Percentiles rank a stretch among this genome's conserved stretches.
Conservation (phyloP, 75 land plant genomes). For the Cunninghamia lanceolata region DNA sequence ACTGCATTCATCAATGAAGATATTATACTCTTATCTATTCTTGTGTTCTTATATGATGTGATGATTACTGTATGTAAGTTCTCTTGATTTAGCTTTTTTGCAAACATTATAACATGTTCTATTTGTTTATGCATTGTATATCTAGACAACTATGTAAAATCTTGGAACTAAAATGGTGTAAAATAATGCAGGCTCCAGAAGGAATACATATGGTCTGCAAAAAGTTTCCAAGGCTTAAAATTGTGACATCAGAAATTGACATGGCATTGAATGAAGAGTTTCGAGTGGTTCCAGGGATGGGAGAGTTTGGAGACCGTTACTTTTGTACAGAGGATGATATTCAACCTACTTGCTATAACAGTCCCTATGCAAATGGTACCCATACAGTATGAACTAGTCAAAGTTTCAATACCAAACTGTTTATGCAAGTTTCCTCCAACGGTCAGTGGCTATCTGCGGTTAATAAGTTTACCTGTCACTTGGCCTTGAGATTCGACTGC, state of each 20-base stretch:
- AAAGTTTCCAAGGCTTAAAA: conserved; percentile 66
- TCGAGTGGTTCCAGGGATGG: conserved; percentile 80
- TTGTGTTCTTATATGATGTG: background rate
- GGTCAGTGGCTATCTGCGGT: background rate
- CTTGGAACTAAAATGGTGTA: background rate
- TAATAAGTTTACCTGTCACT: background rate
- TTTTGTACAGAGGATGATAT: conserved; percentile 44
- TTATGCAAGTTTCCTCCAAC: background rate
- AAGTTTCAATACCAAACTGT: background rate
- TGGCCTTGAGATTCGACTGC: background rate
- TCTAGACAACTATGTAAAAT: background rate
- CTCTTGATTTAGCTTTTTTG: background rate
- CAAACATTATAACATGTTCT: background rate
- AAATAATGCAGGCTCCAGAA: conserved; percentile 67
- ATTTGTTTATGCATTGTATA: background rate
- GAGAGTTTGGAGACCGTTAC: conserved; percentile 50
- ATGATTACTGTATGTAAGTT: background rate
- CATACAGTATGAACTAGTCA: background rate
- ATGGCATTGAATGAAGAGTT: conserved; percentile 46
- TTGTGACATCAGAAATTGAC: conserved; percentile 93
- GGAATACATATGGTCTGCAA: conserved; percentile 79
- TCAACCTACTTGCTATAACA: background rate
- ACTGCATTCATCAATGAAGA: too few species aligned
- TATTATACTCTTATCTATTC: background rate
- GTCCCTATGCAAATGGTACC: background rate